These are phyloP conservation scores for Phytophthora rubi DNA, from an alignment of 352 stramenopile species.

Conservation along the genomic window DNA sequence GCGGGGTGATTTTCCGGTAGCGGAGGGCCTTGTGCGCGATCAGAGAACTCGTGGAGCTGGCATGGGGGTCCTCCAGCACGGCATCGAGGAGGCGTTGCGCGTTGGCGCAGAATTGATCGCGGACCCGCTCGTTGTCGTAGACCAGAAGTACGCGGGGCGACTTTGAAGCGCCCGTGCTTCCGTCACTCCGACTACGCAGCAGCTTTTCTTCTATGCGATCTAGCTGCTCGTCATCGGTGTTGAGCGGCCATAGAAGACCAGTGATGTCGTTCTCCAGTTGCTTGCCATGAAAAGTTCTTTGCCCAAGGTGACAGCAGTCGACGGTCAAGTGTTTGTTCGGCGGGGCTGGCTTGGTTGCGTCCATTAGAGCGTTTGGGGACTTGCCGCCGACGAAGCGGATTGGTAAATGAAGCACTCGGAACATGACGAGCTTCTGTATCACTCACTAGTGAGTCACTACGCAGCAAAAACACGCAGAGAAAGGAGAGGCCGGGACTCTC, in stretches of 20 bases:
- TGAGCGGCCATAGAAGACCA: background rate
- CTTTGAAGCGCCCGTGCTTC: background rate
- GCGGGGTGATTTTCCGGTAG: background rate
- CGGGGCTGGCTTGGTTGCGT: background rate
- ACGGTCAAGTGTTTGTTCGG: background rate
- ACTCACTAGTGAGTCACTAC: background rate
- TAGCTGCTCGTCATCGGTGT: background rate
- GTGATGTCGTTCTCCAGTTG: background rate
- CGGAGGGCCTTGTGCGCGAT: conserved; percentile 1
- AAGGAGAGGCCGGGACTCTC: too few relatives aligned
- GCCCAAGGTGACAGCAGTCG: background rate
- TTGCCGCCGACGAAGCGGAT: background rate
- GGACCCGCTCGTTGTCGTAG: background rate
- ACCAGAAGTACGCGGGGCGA: background rate
- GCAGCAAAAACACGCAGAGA: too few relatives aligned
- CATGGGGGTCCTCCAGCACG: background rate
- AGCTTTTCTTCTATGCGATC: background rate
- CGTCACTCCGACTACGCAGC: background rate
- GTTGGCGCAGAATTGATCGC: background rate
- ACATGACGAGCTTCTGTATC: background rate
- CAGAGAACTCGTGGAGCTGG: background rate
- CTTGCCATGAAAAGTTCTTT: background rate
- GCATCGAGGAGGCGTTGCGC: background rate
- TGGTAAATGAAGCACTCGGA: background rate
- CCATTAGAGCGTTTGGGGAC: background rate